phyloP scores from a whole-genome alignment of 352 stramenopile species.

The Globisporangium recalcitrans region DNA sequence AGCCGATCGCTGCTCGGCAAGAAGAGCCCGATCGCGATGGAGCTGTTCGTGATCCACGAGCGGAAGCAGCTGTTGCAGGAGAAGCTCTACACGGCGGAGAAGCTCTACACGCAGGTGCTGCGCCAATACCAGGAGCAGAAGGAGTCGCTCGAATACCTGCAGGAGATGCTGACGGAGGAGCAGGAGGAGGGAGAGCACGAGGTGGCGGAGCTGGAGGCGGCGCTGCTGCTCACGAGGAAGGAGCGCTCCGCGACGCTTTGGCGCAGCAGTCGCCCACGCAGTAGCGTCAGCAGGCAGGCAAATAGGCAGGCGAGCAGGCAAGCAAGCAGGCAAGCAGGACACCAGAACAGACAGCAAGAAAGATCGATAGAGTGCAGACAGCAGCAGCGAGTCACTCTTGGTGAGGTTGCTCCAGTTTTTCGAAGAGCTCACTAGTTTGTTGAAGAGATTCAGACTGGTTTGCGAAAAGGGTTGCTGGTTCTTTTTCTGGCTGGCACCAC shows the following conservation, averaged over 20 bases:
- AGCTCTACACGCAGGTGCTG: conserved; percentile 65
- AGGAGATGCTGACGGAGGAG: conserved; percentile 51
- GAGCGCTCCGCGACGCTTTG: conserved; percentile 53
- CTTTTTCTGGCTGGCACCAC: background rate
- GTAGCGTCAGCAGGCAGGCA: no score
- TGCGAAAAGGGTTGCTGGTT: background rate
- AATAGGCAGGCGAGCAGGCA: no score
- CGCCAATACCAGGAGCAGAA: conserved; percentile 62
- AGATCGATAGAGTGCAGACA: background rate
- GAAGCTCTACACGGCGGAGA: conserved; percentile 64
- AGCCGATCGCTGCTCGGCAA: conserved; percentile 27
- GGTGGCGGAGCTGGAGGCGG: conserved; percentile 20
- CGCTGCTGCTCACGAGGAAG: conserved; percentile 30
- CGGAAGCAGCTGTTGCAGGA: conserved; percentile 41
- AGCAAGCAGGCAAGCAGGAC: no score
- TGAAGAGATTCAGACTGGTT: background rate
- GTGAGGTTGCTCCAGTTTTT: background rate
- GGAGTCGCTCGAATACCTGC: conserved; percentile 55
- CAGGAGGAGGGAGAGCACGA: conserved; percentile 29
- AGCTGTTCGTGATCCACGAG: conserved; percentile 34
- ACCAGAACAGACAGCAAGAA: no score
- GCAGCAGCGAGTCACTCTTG: background rate
- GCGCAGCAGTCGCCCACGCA: conserved; percentile 8
- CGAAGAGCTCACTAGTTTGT: background rate
- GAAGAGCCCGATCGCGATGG: conserved; percentile 17